A percentile compares a stretch with the other conserved stretches of the same genome.
Evolutionary conservation across 2,329 filamentous ascomycete genomes (phyloP).

Genomic region (Cercospora citrullina): DNA sequence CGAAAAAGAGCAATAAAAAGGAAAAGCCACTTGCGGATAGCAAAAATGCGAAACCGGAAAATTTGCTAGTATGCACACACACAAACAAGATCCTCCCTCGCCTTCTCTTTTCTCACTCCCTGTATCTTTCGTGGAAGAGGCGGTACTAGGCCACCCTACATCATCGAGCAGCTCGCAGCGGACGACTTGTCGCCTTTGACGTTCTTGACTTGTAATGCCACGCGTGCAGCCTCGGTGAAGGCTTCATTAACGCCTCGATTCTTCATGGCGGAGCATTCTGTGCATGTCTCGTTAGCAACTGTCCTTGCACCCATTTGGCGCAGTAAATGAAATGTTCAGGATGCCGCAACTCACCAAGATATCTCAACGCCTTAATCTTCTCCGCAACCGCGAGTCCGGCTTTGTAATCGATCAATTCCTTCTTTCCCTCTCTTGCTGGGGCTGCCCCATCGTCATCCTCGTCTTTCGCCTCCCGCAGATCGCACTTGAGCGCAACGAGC

Average conservation of each 20-base stretch:
- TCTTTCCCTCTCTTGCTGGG: slow-evolving; percentile 48
- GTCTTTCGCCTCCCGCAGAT: slow-evolving; percentile 75
- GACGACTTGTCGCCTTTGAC: slow-evolving; percentile 48
- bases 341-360: slow-evolving; percentile 69
- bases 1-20: neutral
- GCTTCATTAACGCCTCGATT: slow-evolving; percentile 98
- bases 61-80: neutral
- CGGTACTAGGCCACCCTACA: slow-evolving; percentile 12
- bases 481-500: slow-evolving; percentile 93
- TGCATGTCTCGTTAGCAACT: slow-evolving; percentile 3
- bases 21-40: neutral
- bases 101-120: no score
- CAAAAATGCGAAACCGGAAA: neutral
- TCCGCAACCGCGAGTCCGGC: slow-evolving; percentile 88
- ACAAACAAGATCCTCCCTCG: neutral
- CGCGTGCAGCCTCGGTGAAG: slow-evolving; percentile 94
- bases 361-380: slow-evolving; percentile 87
- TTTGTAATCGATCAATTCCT: slow-evolving; percentile 82
- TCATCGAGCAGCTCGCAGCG: slow-evolving; percentile 22
- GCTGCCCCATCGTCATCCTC: slow-evolving; percentile 66
- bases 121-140: neutral
- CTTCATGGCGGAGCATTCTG: slow-evolving; percentile 96
- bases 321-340: no score
- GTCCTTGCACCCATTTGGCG: neutral
- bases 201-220: slow-evolving; percentile 67